These are phyloP conservation scores for Forsythia viridissima DNA, from an alignment of 257 asterid genomes.

Conservation along the genomic window DNA sequence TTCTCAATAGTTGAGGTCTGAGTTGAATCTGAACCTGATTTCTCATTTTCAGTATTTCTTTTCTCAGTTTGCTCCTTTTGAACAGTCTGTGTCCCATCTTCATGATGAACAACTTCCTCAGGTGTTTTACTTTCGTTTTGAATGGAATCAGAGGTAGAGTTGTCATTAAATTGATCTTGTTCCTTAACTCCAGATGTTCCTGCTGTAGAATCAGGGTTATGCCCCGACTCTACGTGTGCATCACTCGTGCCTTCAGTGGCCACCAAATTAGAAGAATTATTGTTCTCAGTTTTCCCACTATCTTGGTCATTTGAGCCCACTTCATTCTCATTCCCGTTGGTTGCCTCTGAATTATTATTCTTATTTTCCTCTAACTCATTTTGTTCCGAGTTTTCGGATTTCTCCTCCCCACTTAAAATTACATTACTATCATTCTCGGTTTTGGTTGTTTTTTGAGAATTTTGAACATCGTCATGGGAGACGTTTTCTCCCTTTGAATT, in stretches of 20 bases:
- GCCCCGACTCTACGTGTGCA: conserved; percentile 19
- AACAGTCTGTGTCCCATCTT: conserved; percentile 5
- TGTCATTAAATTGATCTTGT: conserved; percentile 21
- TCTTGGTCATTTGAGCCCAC: conserved; percentile 23
- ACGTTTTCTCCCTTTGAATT: conserved; percentile 25
- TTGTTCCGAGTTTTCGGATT: conserved; percentile 25
- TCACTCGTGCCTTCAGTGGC: conserved; percentile 20
- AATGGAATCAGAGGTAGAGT: conserved; percentile 24
- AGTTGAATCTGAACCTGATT: conserved; percentile 28
- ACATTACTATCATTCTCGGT: conserved; percentile 29
- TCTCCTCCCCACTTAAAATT: conserved; percentile 28
- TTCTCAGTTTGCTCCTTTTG: conserved; percentile 31
- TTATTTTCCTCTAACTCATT: conserved; percentile 23
- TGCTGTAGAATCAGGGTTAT: conserved; percentile 26
- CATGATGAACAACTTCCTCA: background rate
- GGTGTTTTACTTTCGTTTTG: conserved; percentile 27
- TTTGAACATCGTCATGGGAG: conserved; percentile 23
- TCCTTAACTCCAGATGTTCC: conserved; percentile 30
- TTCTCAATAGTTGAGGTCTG: conserved; percentile 19
- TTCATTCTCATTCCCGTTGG: conserved; percentile 21
- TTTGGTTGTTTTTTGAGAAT: conserved; percentile 33
- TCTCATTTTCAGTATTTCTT: conserved; percentile 13
- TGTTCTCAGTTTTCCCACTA: conserved; percentile 27
- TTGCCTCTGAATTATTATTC: conserved; percentile 14
- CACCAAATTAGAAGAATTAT: conserved; percentile 19